Percentiles rank a stretch among this genome's conserved stretches.
Evolutionary conservation across 1,284 basidiomycete species (phyloP).

Genomic region (Moesziomyces parantarcticus): DNA sequence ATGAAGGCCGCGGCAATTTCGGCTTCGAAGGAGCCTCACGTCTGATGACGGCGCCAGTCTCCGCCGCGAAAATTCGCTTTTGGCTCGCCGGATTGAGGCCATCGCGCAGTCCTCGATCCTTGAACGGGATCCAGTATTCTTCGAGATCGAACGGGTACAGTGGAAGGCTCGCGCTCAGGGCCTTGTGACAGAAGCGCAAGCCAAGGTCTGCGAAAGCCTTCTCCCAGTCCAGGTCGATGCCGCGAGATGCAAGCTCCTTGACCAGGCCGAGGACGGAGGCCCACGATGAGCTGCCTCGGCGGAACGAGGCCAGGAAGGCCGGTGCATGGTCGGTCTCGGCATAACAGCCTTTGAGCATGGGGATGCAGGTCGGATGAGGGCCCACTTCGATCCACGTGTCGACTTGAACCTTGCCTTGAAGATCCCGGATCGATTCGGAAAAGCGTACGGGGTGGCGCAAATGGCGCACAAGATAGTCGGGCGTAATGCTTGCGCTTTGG

Average conservation of each 20-base stretch:
- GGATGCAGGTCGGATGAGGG: constrained; percentile 45
- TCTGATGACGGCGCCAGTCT: neutral
- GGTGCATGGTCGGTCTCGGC: constrained; percentile 10
- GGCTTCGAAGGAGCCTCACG: neutral
- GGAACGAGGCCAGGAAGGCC: constrained; percentile 32
- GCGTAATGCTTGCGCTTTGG: constrained; percentile 5
- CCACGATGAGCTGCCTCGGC: constrained; percentile 40
- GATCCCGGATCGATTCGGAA: constrained; percentile 25
- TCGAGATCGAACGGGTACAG: constrained; percentile 50
- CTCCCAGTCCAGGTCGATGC: constrained; percentile 26
- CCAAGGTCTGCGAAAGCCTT: constrained; percentile 29
- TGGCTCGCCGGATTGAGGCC: constrained; percentile 10
- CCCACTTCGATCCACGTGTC: constrained; percentile 45
- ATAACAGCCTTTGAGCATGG: constrained; percentile 48
- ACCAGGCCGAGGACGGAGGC: constrained; percentile 18
- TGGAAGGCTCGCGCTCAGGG: constrained; percentile 24
- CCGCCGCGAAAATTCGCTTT: neutral
- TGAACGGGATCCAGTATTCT: constrained; percentile 40
- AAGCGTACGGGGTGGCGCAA: constrained; percentile 39
- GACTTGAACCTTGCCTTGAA: constrained; percentile 12
- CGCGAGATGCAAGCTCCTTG: constrained; percentile 29
- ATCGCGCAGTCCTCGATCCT: constrained; percentile 49
- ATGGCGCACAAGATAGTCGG: constrained; percentile 31
- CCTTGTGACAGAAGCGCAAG: constrained; percentile 13
- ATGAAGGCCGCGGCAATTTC: constrained; percentile 14